Base-by-base conservation (phyloP, 2,329 filamentous ascomycete species). In the Helicocarpus griseus region DNA sequence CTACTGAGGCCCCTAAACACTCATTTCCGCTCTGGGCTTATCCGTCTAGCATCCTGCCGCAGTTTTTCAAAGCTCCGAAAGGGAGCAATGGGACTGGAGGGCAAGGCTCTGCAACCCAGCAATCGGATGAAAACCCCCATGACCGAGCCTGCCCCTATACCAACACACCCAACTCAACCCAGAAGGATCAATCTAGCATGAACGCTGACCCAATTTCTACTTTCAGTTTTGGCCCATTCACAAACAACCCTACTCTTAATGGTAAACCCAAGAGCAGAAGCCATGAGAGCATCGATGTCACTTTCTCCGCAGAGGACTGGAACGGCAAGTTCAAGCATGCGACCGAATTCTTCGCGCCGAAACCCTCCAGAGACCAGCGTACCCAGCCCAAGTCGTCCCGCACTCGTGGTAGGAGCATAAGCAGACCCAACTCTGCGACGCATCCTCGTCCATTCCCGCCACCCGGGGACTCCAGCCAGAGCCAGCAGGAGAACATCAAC, bases 281-380 rank as follows among this genome's bases (percentile, higher is more conserved):
- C 50, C 61, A 69, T 49, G 64, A 65, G 28, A 60, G 59, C 41
- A 54, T 62, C 22, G 65, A 65, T 26, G 68, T 68, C 29, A 65
- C 65, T 43, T 75, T 75, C 46, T 70, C 69, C 4, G 68, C 69
- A 1, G 63, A 65, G 11, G 68, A 69, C 19, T 73, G 70, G 70
- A 62, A 66, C 45, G 63, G 63, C 45, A 66, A 65, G 41, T 61
- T 72, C 48, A 60, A 60, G n/a, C 53, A 57, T 7, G 55, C 57
- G 2, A 63, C 67, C 26, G 65, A 68, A 17, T 67, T 69, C 51
- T 68, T 73, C 36, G 61, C 61, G 4, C 63, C 67, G 35, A 59
- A 55, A 43, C 53, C 65, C 7, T 58, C 56, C 11, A 62, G 60
- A 49, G 60, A 62, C 9, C 44, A 50, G 8, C 59, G 58, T 17